Base-by-base conservation (phyloP, 768 basidiomycete species). In the Agaricus blazei region DNA sequence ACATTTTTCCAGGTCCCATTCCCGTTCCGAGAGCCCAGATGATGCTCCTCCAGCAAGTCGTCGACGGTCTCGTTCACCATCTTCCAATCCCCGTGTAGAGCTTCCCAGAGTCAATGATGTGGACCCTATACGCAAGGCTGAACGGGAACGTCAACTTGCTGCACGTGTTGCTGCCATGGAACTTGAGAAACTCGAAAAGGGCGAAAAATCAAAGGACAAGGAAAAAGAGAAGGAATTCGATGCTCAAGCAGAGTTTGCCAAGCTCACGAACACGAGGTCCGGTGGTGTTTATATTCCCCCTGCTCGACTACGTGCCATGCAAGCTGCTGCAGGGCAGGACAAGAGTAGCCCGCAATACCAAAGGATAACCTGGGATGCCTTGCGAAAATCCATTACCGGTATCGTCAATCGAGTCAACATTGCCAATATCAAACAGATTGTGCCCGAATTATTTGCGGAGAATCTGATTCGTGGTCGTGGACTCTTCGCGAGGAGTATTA, bases 341-440 rank as follows among this genome's bases (percentile, higher is more conserved):
- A 95, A 95, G 74, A 75, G 77, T 46, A 88, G 89, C 57, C 64
- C 86, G 19, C 95, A 97, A 72, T 98, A 90, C 70, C 97, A 99
- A 70, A 82, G 97, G 9, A 72, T 99, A 57, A 90, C 93, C 9
- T 99, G 97, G 97, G 97, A 99, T 65, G 97, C 97, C 1, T 74
- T 99, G 57, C 86, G 95, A 67, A 99, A 99, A 72, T 91, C 88
- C 49, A 90, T 99, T 65, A 98, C 97, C 28, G 97, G 97, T 93
- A 88, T 98, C 62, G 96, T 98, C 78, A 99, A 99, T 78, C 89
- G 97, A 78, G 92, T 99, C 74, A 98, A 98, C 69, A 80, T 93
- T 19, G 79, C 86, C 62, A 98, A 98, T 69, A 99, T 99, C 82
- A 97, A 98, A 72, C 82, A 88, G 63, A 82, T 96, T 60, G 82